These are phyloP conservation scores for Rhytidiadelphus loreus DNA, from an alignment of 225 moss, liverwort and hornwort genomes.

Conservation along the genomic window DNA sequence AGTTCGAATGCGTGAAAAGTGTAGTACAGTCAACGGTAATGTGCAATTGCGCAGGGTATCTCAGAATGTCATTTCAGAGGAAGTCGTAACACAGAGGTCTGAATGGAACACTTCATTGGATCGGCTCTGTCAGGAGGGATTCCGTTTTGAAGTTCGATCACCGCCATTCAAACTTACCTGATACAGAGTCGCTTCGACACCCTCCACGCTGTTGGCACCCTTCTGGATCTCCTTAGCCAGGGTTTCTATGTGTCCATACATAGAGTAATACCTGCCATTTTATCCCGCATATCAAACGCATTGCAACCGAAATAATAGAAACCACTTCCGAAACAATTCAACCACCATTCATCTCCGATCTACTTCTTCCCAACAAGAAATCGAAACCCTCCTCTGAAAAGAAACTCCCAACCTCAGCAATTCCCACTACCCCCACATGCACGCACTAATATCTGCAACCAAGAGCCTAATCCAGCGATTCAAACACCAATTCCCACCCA, in stretches of 20 bases:
- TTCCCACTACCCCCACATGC: not conserved
- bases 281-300: not conserved
- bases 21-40: not conserved
- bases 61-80: not conserved
- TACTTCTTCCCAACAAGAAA: not conserved
- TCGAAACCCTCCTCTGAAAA: not conserved
- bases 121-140: not conserved
- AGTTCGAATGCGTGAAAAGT: not conserved
- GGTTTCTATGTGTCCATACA: constrained; percentile 40
- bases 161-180: constrained; percentile 5
- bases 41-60: not conserved
- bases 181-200: constrained; percentile 39
- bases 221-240: constrained; percentile 39
- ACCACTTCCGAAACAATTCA: not conserved
- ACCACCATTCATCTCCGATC: not conserved
- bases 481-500: not conserved
- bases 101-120: not conserved
- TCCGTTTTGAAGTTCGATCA: not conserved
- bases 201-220: constrained; percentile 38
- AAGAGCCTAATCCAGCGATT: not conserved
- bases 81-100: not conserved
- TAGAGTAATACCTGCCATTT: constrained; percentile 36
- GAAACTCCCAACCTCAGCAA: not conserved
- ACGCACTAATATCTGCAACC: not conserved
- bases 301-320: not conserved